A percentile compares a stretch with the other conserved stretches of the same genome.
Conservation (phyloP, 768 basidiomycete species). For the Cantharellus cinnabarinus region DNA sequence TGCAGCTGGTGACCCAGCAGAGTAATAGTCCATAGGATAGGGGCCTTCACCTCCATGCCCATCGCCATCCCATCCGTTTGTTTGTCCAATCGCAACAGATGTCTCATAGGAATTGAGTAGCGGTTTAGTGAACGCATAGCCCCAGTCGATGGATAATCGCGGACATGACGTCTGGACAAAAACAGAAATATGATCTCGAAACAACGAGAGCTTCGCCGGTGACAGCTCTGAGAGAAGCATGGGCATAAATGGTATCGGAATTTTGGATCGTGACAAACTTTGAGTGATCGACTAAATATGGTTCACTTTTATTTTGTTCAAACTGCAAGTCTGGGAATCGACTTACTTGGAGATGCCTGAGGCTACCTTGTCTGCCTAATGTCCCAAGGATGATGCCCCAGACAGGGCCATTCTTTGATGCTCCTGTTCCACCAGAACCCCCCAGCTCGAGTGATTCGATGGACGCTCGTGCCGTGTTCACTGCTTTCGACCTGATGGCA, state of each 20-base stretch:
- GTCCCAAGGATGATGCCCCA: constrained; percentile 96
- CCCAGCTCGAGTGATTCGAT: constrained; percentile 20
- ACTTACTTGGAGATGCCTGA: constrained; percentile 60
- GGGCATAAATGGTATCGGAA: constrained; percentile 55
- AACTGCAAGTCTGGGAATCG: constrained; percentile 2
- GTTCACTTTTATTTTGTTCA: background rate
- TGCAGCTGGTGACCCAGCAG: constrained; percentile 30
- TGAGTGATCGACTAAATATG: constrained; percentile 42
- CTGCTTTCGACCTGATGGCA: constrained; percentile 45
- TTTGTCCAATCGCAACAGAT: constrained; percentile 57
- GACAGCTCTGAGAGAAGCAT: constrained; percentile 95
- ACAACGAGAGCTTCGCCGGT: constrained; percentile 75
- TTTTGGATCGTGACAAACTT: constrained; percentile 36
- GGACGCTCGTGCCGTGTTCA: constrained; percentile 50
- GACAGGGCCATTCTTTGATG: constrained; percentile 14
- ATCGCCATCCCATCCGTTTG: constrained; percentile 41
- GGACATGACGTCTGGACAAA: constrained; percentile 97
- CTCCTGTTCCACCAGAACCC: background rate
- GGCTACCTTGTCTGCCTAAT: constrained; percentile 80
- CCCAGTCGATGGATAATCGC: constrained; percentile 94
- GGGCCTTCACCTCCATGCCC: constrained; percentile 19
- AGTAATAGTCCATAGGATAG: constrained; percentile 97
- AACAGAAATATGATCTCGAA: constrained; percentile 52
- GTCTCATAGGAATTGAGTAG: constrained; percentile 88
- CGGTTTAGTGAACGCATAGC: constrained; percentile 81